Base-by-base conservation (phyloP, 257 asterid genomes). In the Avicennia marina region DNA sequence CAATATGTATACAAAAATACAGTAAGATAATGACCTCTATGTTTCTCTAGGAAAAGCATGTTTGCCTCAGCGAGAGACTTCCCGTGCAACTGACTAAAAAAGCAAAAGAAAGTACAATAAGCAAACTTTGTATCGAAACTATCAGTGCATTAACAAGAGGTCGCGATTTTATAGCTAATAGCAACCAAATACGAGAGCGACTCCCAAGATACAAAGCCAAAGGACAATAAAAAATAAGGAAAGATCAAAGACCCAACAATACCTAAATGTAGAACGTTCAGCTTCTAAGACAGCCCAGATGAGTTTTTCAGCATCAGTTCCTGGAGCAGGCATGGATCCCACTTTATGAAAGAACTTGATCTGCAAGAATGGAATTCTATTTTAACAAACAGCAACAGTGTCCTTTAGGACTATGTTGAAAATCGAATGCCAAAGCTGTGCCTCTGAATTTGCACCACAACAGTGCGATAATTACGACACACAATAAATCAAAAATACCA, bases 41-140 rank as follows among this genome's bases (percentile, higher is more conserved):
- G 83, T 66, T 75, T 78, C 81, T 87, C 95, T 56, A 88, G 79
- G 81, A 91, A 87, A 50, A 63, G 27, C 24, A 69, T 50, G 76
- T 91, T 91, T 59, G 98, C 90, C 67, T 87, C 95, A 6, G 66
- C 27, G 34, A 88, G 90, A 70, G 98, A 77, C 73, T 77, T 87
- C 71, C 73, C 90, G 0, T 71, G 84, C 86, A 91, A 74, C 76
- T 81, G 93, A 72, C 98, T 91, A 67, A 58, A 71, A 65, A 66
- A 56, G 45, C 32, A 46, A 34, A 70, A 24, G 32, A 33, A 59
- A 48, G 49, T 7, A 44, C 64, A 53, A 45, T 31, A 59, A 65
- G 57, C 54, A 42, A 57, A 52, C 24, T 25, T 45, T n/a, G 26
- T 64, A 41, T 4, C 16, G 56, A 20, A 63, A 57, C 34, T 45